A percentile compares a stretch with the other conserved stretches of the same genome.
Evolutionary conservation across 2,329 filamentous ascomycete species (phyloP).

Genomic region (Sarocladium brachiariae): DNA sequence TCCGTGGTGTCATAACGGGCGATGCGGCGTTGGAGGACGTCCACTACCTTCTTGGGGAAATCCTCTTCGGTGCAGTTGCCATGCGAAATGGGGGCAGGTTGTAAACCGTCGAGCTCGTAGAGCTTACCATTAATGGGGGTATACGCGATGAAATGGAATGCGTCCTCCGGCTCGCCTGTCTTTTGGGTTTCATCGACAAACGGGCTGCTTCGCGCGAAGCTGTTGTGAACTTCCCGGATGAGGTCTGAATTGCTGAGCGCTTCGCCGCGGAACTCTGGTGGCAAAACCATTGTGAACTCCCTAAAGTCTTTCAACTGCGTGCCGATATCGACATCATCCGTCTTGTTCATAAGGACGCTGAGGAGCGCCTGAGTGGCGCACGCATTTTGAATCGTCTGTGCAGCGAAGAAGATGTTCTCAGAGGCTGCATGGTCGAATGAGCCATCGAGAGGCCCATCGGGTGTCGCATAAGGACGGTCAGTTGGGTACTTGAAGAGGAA

Average conservation of each 20-base stretch:
- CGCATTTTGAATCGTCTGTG: slow-evolving; percentile 96
- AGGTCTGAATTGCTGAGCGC: slow-evolving; percentile 57
- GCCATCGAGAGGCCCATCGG: slow-evolving; percentile 68
- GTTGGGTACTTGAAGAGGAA: slow-evolving; percentile 97
- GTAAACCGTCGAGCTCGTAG: slow-evolving; percentile 93
- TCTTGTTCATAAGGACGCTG: slow-evolving; percentile 84
- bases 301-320: slow-evolving; percentile 67
- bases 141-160: slow-evolving; percentile 98
- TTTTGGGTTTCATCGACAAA: slow-evolving; percentile 84
- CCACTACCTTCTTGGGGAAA: slow-evolving; percentile 75
- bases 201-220: slow-evolving; percentile 79
- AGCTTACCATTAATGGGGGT: slow-evolving; percentile 70
- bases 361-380: slow-evolving; percentile 95
- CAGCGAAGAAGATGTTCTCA: slow-evolving; percentile 74
- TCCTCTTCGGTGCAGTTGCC: slow-evolving; percentile 62
- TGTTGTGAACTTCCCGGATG: slow-evolving; percentile 79
- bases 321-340: slow-evolving; percentile 64
- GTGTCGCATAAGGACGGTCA: slow-evolving; percentile 51
- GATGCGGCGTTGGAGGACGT: slow-evolving; percentile 80
- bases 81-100: slow-evolving; percentile 87
- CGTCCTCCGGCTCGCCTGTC: slow-evolving; percentile 68
- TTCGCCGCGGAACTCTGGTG: slow-evolving; percentile 61
- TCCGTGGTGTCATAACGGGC: slow-evolving; percentile 77
- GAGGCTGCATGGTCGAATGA: slow-evolving; percentile 70
- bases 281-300: slow-evolving; percentile 80